Evolutionary conservation across 164 flowering plant genomes (phyloP).

Genomic region (Vitis amurensis): DNA sequence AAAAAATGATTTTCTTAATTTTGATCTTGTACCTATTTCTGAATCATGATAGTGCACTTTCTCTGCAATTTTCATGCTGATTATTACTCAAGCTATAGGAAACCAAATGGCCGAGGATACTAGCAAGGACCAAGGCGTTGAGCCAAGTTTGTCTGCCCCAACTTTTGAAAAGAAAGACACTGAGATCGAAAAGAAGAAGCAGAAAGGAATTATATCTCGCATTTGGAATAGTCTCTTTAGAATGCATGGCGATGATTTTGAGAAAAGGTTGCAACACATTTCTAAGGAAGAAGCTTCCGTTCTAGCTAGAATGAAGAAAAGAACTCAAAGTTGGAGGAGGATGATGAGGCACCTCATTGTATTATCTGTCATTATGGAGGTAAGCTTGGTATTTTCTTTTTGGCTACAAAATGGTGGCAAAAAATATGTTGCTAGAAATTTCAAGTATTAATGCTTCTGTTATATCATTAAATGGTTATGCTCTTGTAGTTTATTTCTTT

Average conservation of each 20-base stretch:
- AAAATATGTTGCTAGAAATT: too few species aligned
- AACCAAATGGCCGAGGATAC: too few species aligned
- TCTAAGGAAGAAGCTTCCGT: constrained; percentile 82
- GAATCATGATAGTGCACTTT: too few species aligned
- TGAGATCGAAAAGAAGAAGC: constrained; percentile 28
- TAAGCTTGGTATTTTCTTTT: constrained; percentile 14
- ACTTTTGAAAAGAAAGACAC: constrained; percentile 21
- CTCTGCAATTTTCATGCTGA: too few species aligned
- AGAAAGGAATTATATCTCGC: constrained; percentile 62
- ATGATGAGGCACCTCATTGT: constrained; percentile 52
- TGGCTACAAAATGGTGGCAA: background rate
- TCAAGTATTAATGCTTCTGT: background rate
- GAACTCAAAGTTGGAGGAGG: constrained; percentile 58
- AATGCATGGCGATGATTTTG: constrained; percentile 63
- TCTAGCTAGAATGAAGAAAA: constrained; percentile 55
- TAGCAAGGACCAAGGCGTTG: constrained; percentile 13
- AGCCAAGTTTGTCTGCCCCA: background rate
- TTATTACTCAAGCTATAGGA: too few species aligned
- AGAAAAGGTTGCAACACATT: constrained; percentile 72
- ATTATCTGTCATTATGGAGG: constrained; percentile 73
- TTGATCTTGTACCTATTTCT: too few species aligned
- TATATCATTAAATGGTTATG: background rate
- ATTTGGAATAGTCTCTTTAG: constrained; percentile 71
- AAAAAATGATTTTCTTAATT: too few species aligned
- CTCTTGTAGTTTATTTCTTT: too few species aligned